Base-by-base conservation (phyloP, 164 flowering plant species). In the Magnolia kwangsiensis region DNA sequence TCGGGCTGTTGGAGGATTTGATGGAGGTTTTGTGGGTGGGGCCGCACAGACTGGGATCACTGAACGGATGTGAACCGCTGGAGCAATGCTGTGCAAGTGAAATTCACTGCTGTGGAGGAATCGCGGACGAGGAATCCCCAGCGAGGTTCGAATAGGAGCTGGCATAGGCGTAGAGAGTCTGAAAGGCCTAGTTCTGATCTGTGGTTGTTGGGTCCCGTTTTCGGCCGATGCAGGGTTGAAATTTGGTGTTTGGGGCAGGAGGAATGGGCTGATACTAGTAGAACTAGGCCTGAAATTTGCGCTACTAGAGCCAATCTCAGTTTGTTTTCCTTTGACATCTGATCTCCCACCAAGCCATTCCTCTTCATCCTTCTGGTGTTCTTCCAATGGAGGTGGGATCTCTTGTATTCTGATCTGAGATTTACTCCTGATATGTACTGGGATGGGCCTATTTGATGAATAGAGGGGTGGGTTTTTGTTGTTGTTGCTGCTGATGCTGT, bases 41-140 rank as follows among this genome's bases (percentile, higher is more conserved):
- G 89, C 84, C 51, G 89, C 85, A 75, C 85, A 87, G 1, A 87
- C 89, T 27, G 89, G 87, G 21, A 87, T 82, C 75, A 87, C 86
- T 63, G 89, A 82, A 63, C 89, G 78, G 59, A 87, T 87, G 58
- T 85, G 83, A 75, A 87, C 87, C n/a, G 89, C 84, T 19, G 86
- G 89, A 13, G 87, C 89, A 51, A 83, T 78, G 69, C 80, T 81
- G 24, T 82, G 80, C 0, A 82, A 70, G 31, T 73, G 65, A 31
- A 82, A 77, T 18, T 63, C 63, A 7, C 67, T 51, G 8, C 73
- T 31, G 13, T 49, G 24, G 21, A 74, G 77, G 13, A 78, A 19
- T 70, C 77, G 77, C 5, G 79, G 67, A 20, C 5, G 80, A 51
- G 74, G 69, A 51, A 63, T 55, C 7, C 59, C 24, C 8, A 72